Percentiles rank a stretch among this genome's conserved stretches.
These are phyloP conservation scores for Agaricus subrufescens DNA, from an alignment of 768 basidiomycete genomes.

Conservation along the genomic window DNA sequence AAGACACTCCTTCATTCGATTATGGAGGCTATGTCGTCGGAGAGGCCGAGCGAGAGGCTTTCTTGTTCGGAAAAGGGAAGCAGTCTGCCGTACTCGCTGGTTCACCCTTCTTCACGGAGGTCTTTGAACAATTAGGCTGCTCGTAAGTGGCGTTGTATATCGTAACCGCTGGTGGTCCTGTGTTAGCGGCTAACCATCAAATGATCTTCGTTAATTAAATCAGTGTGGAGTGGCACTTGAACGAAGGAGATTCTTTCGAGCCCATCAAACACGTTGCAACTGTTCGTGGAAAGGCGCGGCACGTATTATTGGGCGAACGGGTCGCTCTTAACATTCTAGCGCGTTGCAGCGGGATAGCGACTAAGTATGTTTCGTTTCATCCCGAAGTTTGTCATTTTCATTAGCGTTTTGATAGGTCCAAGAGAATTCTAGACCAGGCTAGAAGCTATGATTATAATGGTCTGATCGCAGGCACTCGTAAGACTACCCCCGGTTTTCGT, in stretches of 20 bases:
- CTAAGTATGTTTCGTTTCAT: constrained; percentile 53
- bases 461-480: constrained; percentile 90
- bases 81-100: constrained; percentile 81
- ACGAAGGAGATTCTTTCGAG: constrained; percentile 78
- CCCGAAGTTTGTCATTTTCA: background rate
- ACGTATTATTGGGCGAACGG: constrained; percentile 87
- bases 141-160: constrained; percentile 48
- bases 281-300: constrained; percentile 83
- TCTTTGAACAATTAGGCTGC: constrained; percentile 88
- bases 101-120: constrained; percentile 91
- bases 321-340: constrained; percentile 92
- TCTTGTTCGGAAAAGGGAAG: constrained; percentile 86
- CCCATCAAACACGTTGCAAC: constrained; percentile 87
- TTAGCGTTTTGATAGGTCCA: constrained; percentile 53
- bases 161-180: background rate
- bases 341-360: constrained; percentile 94
- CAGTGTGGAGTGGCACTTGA: constrained; percentile 92
- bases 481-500: constrained; percentile 97
- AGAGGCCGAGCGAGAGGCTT: constrained; percentile 80
- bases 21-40: constrained; percentile 97
- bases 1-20: constrained; percentile 95
- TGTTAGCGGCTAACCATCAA: background rate
- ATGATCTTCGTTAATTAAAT: background rate
- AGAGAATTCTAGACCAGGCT: constrained; percentile 75
- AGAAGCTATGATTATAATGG: constrained; percentile 76